Evolutionary conservation across 306 rosid species (phyloP), one percentile per base, ranked within the genome.

Genomic region (Fragaria nilgerrensis): DNA sequence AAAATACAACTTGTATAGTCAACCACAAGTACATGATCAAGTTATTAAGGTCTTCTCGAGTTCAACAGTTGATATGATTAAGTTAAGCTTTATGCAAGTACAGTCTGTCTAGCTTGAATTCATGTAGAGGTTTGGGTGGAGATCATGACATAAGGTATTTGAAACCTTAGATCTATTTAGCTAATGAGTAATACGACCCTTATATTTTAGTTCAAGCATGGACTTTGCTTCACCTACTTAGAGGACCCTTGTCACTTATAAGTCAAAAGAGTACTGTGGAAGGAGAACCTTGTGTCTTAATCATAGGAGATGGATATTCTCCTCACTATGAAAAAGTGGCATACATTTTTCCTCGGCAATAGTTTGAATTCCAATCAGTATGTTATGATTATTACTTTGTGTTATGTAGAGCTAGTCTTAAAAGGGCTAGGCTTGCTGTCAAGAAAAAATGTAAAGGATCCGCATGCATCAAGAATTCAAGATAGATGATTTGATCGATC

Each of bases 191-290:
- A 16, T 27, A 12, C 13, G 23, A 23, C 72, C 23, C 50, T 66
- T 52, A 50, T 67, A 68, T 67, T 53, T 75, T 53, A 50, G 72
- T 50, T 14, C 43, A 76, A n/a, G 58, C 68, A 67, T 15, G 72
- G 68, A 77, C 74, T 68, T 77, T 53, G 8, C 66, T 61, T 37
- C 45, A 75, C 78, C 61, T 44, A 29, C 20, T 20, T 67, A 62
- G 59, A 45, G 78, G 67, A 47, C 69, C 78, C 41, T 44, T 29
- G 70, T 75, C 71, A 75, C 71, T 62, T 75, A 44, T 47, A 75
- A 75, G 61, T 75, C 61, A 20, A 62, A 19, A 68, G 20, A 68
- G 19, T 43, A 66, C 70, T 19, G 70, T 66, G 27, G 70, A 66
- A 66, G 25, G 23, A n/a, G 34, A 68, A 68, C 72, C 48, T 66